Evolutionary conservation across 306 rosid genomes (phyloP), one percentile per base, ranked within the genome.

Genomic region (Astragalus glycyphyllos): DNA sequence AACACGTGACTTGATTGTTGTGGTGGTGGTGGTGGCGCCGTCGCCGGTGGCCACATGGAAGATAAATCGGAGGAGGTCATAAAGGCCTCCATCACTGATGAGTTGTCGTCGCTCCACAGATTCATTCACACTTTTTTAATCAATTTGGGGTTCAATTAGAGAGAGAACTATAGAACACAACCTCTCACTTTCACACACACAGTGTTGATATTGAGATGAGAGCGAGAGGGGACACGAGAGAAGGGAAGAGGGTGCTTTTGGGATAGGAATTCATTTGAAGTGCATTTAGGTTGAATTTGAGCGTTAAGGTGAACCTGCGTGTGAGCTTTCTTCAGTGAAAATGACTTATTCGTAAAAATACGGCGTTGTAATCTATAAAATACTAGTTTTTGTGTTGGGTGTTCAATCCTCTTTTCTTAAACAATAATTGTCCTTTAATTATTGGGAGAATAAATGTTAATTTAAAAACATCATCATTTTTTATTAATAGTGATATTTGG

Each of bases 21-120:
- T 80, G 65, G 75, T 1, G 46, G 65, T 1, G 40, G 68, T 84
- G 71, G 71, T 8, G 69, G 48, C 5, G 69, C 58, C 15, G 48
- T 11, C 48, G 48, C 12, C 17, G 70, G 12, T 0, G 82, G 83
- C 83, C 99, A 94, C 20, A 94, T 73, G n/a, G 88, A 11, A 0
- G 96, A 76, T 8, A 94, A 90, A 80, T 94, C 97, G 51, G 97
- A 68, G 76, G 83, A 80, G 68, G 73, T 79, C 76, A 84, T 89
- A 80, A 94, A 94, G 0, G 97, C 94, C 53, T 94, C 99, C 88
- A 94, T 94, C 5, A 94, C 80, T 2, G 99, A 87, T 0, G 96
- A 85, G 84, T 91, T 94, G 11, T 94, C 97, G 67, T 91, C 96
- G 2, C 85, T 72, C 97, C 97, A 94, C 0, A 90, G 91, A 81